These are phyloP conservation scores for Rhodotorula babjevae DNA, from an alignment of 768 basidiomycete genomes.

Conservation along the genomic window DNA sequence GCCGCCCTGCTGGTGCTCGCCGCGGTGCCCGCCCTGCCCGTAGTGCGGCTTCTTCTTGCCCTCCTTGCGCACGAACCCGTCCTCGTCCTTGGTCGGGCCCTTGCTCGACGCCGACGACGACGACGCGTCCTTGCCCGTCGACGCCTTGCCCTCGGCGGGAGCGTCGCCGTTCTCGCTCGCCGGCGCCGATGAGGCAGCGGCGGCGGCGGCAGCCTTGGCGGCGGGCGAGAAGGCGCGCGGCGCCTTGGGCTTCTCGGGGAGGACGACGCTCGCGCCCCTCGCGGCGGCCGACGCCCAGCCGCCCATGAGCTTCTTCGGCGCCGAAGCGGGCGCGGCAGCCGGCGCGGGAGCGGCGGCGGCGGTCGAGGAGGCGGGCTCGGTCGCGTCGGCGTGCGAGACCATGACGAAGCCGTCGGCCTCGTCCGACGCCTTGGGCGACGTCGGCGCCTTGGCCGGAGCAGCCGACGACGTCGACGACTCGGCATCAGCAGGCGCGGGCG, in stretches of 20 bases:
- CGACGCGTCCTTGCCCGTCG: not conserved
- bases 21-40: not conserved
- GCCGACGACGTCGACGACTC: not conserved
- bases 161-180: not conserved
- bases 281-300: slow-evolving; percentile 34
- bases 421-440: not conserved
- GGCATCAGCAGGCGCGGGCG: not conserved
- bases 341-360: not conserved
- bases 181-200: not conserved
- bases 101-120: not conserved
- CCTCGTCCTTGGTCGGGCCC: slow-evolving; percentile 13
- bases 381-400: slow-evolving; percentile 23
- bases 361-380: not conserved
- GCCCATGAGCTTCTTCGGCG: slow-evolving; percentile 9
- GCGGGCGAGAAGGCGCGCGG: slow-evolving; percentile 1
- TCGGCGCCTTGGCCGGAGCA: too few relatives aligned
- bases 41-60: slow-evolving; percentile 2
- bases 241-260: slow-evolving; percentile 4
- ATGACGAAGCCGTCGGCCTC: slow-evolving; percentile 25
- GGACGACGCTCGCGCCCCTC: slow-evolving; percentile 17
- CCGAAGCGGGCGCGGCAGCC: not conserved
- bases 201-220: not conserved
- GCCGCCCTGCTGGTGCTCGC: not conserved
- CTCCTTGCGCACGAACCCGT: slow-evolving; percentile 23
- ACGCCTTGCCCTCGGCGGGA: not conserved